A percentile compares a stretch with the other conserved stretches of the same genome.
Evolutionary conservation across 2,329 filamentous ascomycete genomes (phyloP).

Genomic region (Phialophora expanda): DNA sequence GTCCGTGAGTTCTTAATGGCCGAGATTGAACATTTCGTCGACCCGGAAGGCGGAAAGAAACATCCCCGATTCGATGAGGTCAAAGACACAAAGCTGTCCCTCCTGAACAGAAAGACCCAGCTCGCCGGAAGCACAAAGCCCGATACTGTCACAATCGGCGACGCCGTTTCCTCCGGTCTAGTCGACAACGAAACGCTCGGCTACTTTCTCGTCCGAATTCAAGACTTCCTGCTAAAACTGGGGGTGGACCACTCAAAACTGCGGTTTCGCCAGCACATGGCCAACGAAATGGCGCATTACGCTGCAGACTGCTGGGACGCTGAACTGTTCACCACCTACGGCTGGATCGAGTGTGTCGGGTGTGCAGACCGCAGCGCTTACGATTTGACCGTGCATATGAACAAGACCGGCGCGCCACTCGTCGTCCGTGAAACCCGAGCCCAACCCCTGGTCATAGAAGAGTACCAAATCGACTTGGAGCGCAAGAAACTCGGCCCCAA

Average conservation of each 20-base stretch:
- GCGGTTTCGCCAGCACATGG: slow-evolving; percentile 97
- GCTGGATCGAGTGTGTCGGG: slow-evolving; percentile 98
- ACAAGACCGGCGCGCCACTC: slow-evolving; percentile 86
- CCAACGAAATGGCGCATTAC: slow-evolving; percentile 89
- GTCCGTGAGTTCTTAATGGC: slow-evolving; percentile 99
- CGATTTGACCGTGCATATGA: slow-evolving; percentile 88
- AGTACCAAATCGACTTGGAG: slow-evolving; percentile 85
- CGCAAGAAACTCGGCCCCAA: slow-evolving; percentile 95
- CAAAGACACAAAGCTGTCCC: slow-evolving; percentile 77
- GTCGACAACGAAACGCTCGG: slow-evolving; percentile 98
- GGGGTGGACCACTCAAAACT: slow-evolving; percentile 87
- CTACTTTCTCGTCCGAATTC: slow-evolving; percentile 94
- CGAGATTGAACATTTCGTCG: slow-evolving; percentile 98
- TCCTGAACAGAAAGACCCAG: slow-evolving; percentile 85
- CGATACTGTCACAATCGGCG: slow-evolving; percentile 75
- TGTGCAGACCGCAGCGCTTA: slow-evolving; percentile 96
- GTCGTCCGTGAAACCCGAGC: slow-evolving; percentile 81
- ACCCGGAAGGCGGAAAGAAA: slow-evolving; percentile 93
- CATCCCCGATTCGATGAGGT: slow-evolving; percentile 87
- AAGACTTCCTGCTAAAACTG: slow-evolving; percentile 85
- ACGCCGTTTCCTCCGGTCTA: slow-evolving; percentile 79
- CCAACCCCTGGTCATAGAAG: slow-evolving; percentile 78
- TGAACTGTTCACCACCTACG: slow-evolving; percentile 86
- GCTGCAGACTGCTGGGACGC: slow-evolving; percentile 98
- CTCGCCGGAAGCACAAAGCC: slow-evolving; percentile 81